Base-by-base conservation (phyloP, 2,329 filamentous ascomycete genomes). In the Trichoderma breve region DNA sequence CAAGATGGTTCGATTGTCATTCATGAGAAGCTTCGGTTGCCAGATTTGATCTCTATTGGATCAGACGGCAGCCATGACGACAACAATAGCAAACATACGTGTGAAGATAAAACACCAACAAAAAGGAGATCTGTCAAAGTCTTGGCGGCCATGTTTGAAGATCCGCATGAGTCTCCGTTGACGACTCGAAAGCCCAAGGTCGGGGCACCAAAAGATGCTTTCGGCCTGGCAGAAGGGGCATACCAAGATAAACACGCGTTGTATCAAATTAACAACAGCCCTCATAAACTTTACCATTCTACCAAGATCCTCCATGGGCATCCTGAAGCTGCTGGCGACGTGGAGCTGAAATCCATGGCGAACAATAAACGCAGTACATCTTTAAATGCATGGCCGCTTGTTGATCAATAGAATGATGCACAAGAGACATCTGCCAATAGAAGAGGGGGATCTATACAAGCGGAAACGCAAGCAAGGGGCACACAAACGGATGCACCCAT, bases 111-210 rank as follows among this genome's bases (percentile, higher is more conserved):
- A 8, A 73, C 73, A 1, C 71, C 76, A 5, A 77, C 70, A 28
- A 83, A 79, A 26, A 74, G 70, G 72, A 76, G 77, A 24, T 77
- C 80, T 3, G 86, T 87, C 14, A 85, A 80, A 74, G 85, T 84
- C 2, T 87, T 89, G 81, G 83, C 86, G 4, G 86, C 86, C 43
- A 82, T 84, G 76, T 88, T 88, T 76, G 85, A 89, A 73, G 82
- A 75, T 8, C 75, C 76, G 15, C 72, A 74, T 26, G 71, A 72
- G 4, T 34, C 66, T 28, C 43, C 57, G 21, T 2, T 21, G 21
- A 12, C n/a, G n/a, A 14, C 39, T 30, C 24, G 57, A 53, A 61
- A 58, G 21, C n/a, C 57, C 26, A 36, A 58, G 30, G 18, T 24
- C 12, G 64, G 32, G 18, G 21, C 7, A 12, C 1, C 39, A 9